Base-by-base conservation (phyloP, 768 basidiomycete species). In the Plicaturopsis crispa region DNA sequence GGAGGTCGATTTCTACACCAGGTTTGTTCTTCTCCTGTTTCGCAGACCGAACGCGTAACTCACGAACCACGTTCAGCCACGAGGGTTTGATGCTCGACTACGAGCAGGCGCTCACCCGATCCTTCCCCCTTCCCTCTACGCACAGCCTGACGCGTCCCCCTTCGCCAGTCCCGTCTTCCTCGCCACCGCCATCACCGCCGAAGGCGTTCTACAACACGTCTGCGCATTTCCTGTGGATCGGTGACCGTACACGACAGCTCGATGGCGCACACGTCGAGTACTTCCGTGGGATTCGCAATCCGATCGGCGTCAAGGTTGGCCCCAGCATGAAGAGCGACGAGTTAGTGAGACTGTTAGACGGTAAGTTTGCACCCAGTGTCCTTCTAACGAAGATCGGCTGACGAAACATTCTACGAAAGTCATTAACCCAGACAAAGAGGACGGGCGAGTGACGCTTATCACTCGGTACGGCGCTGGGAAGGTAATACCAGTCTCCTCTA, bases 161-260 rank as follows among this genome's bases (percentile, higher is more conserved):
- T n/a, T n/a, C n/a, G n/a, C n/a, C n/a, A n/a, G 35, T 72, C 0
- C 67, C 62, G 17, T 46, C 40, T 13, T 38, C 56, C 5, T 34
- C 46, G n/a, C 42, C 45, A 24, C 8, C 31, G 8, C 16, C 34
- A 7, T 36, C 46, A 38, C 37, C 31, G 30, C 34, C 4, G 5
- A 66, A 59, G 31, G 78, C 71, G 24, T 74, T 72, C 56, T 97
- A 94, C 62, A 94, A 97, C 55, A 85, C 87, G 12, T 88, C 89
- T 3, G 87, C 90, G 6, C 92, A 93, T 57, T 94, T 96, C 62
- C 60, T 97, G 35, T 99, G 94, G 94, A 88, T 99, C 38, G 94
- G 94, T 0, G 96, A 99, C 61, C 78, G 94, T 36, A 99, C 94
- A 4, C 68, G 94, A 28, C 89, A 94, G 59, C 66, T 98, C 1